These are phyloP conservation scores for Nadsonia starkeyi-henricii DNA, from an alignment of 1,139 yeast genomes.

Conservation along the genomic window DNA sequence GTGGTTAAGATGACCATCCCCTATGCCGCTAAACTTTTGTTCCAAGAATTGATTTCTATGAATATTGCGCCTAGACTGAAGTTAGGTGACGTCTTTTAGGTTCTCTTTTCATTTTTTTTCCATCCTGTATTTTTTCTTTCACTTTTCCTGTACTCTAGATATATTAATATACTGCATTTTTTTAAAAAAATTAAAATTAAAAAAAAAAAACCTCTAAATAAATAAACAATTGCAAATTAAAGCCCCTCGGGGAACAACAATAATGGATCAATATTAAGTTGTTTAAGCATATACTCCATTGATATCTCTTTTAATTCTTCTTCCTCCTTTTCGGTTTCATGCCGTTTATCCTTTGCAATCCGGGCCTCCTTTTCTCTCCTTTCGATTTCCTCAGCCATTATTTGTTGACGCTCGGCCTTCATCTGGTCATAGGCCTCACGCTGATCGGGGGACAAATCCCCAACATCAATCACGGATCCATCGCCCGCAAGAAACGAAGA, in stretches of 20 bases:
- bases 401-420: slow-evolving; percentile 15
- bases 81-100: slow-evolving; percentile 63
- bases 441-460: slow-evolving; percentile 20
- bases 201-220: neutral
- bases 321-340: slow-evolving; percentile 17
- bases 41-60: slow-evolving; percentile 94
- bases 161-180: neutral
- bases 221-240: neutral
- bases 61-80: slow-evolving; percentile 92
- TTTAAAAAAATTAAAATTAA: neutral
- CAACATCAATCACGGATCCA: slow-evolving; percentile 20
- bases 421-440: slow-evolving; percentile 12
- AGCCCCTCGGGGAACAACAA: slow-evolving; percentile 21
- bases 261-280: slow-evolving; percentile 27
- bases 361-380: slow-evolving; percentile 9
- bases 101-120: neutral
- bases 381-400: slow-evolving; percentile 4
- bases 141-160: neutral
- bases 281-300: slow-evolving; percentile 28
- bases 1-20: slow-evolving; percentile 94
- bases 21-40: slow-evolving; percentile 87
- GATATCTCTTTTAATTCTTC: slow-evolving; percentile 24
- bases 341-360: slow-evolving; percentile 16
- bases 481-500: slow-evolving; percentile 1
- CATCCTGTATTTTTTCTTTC: neutral